Evolutionary conservation across 2,329 filamentous ascomycete species (phyloP).

Genomic region (Fusarium sacchari): DNA sequence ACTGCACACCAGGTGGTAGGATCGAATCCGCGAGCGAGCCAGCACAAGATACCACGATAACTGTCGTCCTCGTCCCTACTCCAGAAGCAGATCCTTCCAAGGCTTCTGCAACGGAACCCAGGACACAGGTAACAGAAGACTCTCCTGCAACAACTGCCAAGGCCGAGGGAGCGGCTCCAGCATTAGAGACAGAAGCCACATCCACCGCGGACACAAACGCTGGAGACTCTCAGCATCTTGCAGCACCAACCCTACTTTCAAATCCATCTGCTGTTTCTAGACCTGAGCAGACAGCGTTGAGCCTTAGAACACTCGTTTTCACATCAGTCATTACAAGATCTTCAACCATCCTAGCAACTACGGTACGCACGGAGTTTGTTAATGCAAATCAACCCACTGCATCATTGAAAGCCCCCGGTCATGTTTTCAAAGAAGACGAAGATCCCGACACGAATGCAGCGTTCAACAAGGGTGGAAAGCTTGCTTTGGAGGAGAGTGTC

Average conservation of each 20-base stretch:
- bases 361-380: conserved; percentile 29
- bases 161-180: background rate
- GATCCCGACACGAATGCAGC: conserved; percentile 1
- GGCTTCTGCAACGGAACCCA: background rate
- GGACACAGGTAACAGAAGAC: background rate
- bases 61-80: background rate
- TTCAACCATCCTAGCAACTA: conserved; percentile 24
- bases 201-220: background rate
- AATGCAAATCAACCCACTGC: conserved; percentile 7
- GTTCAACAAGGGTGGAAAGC: conserved; percentile 8
- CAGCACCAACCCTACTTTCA: background rate
- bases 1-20: conserved; percentile 40
- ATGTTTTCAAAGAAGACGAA: conserved; percentile 27
- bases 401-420: conserved; percentile 7
- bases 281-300: background rate
- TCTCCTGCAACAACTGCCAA: background rate
- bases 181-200: conserved; percentile 1
- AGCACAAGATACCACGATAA: background rate
- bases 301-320: conserved; percentile 28
- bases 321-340: conserved; percentile 39
- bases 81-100: background rate
- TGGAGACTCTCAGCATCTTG: background rate
- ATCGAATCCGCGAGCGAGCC: conserved; percentile 1
- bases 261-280: background rate
- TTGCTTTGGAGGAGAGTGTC: background rate